Evolutionary conservation across 163 green algal genomes (phyloP), one percentile per base, ranked within the genome.

Genomic region (Smithsoniella earleae): DNA sequence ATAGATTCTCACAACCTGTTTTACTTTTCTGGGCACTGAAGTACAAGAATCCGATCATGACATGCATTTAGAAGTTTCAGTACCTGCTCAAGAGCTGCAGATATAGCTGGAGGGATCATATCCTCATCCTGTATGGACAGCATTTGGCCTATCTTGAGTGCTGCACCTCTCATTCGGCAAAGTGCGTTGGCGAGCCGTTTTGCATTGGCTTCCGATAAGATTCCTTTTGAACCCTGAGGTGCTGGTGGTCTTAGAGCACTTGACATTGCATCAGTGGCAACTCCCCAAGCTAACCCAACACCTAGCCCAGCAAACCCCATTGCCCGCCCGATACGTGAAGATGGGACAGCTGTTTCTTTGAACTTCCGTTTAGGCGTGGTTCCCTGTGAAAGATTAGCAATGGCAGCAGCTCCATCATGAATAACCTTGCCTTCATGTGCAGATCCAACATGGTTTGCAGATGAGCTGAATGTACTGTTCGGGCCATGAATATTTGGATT

Each of bases 91-190:
- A 69, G 58, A 16, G 58, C 58, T 13, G 58, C 58, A n/a, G 58
- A 30, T 6, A 69, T 33, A 40, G 58, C 58, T 43, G 58, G 58
- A 38, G 58, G 58, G 30, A 69, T 18, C 58, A 69, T 36, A 13
- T 69, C 66, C 40, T 76, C 64, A n/a, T 79, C 66, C 74, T 79
- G 66, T 22, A 75, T 78, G 75, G 77, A 89, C 63, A 98, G 79
- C 93, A 98, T 97, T 82, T 98, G 93, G 2, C 93, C 93, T 18
- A 98, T 81, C 86, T 98, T 98, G 2, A 98, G 85, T 3, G 92
- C 93, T 6, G 93, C 92, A 2, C 93, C 93, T 0, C 90, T 80
- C 90, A 96, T 95, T 66, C 88, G 84, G 79, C 79, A 96, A 77
- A 96, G 81, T 40, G 88, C 89, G 31, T 86, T 82, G 0, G 90